Percentiles rank a stretch among this genome's conserved stretches.
phyloP scores from a whole-genome alignment of 2,329 filamentous ascomycete species.

The Cladosporium sp. region DNA sequence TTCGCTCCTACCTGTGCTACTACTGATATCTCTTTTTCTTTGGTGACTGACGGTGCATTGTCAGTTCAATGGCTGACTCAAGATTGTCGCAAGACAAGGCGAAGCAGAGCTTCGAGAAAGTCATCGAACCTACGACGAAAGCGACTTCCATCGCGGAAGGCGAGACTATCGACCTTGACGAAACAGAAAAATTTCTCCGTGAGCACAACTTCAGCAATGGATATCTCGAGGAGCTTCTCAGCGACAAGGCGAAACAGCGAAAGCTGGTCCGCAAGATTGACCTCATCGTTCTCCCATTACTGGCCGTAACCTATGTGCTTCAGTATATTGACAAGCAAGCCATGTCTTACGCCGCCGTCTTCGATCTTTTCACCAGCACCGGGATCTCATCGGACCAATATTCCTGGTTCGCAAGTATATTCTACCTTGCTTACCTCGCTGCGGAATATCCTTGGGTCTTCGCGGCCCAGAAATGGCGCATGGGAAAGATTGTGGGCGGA shows the following conservation, averaged over 20 bases:
- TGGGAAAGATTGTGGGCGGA: constrained; percentile 36
- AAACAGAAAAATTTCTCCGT: constrained; percentile 51
- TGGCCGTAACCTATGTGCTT: constrained; percentile 52
- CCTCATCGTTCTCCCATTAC: constrained; percentile 52
- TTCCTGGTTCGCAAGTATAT: constrained; percentile 57
- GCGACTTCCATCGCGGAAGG: constrained; percentile 29
- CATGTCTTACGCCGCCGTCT: constrained; percentile 56
- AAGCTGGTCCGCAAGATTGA: constrained; percentile 50
- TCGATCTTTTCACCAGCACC: constrained; percentile 55
- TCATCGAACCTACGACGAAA: constrained; percentile 12
- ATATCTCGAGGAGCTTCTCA: constrained; percentile 47
- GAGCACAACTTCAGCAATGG: constrained; percentile 48
- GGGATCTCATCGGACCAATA: constrained; percentile 52
- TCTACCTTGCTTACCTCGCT: constrained; percentile 51
- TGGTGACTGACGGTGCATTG: not conserved
- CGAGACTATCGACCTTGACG: constrained; percentile 46
- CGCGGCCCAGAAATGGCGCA: constrained; percentile 36
- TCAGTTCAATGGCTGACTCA: not conserved
- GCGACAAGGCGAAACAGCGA: constrained; percentile 41
- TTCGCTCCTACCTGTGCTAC: not conserved
- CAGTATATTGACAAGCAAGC: constrained; percentile 53
- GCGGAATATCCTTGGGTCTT: constrained; percentile 30
- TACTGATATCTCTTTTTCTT: not conserved
- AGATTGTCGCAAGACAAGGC: constrained; percentile 7
- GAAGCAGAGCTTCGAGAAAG: constrained; percentile 13